Conservation (phyloP, 257 asterid genomes). For the Nicotiana noctiflora region DNA sequence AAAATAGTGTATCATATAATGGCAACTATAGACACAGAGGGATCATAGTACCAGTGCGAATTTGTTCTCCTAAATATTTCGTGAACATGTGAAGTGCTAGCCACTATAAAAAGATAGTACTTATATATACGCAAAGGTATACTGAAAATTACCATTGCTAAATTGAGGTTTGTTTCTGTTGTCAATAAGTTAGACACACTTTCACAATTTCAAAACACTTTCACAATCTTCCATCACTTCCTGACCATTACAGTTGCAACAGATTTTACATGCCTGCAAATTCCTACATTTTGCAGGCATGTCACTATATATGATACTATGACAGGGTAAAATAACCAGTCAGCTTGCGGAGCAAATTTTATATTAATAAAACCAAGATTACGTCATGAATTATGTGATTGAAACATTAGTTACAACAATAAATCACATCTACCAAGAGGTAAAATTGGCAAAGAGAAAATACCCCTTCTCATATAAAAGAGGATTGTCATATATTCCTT, state of each 20-base stretch:
- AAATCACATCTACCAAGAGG: slow-evolving; percentile 2
- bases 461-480: slow-evolving; percentile 95
- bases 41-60: background rate
- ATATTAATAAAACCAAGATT: background rate
- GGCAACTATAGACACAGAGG: background rate
- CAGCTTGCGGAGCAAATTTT: background rate
- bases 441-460: slow-evolving; percentile 15
- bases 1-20: background rate
- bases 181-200: background rate
- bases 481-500: slow-evolving; percentile 90
- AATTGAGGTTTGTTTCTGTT: background rate
- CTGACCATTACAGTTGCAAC: background rate
- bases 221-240: background rate
- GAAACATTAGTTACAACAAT: background rate
- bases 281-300: background rate
- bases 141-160: background rate
- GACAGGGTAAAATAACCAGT: background rate
- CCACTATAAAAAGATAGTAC: background rate
- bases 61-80: background rate
- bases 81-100: background rate
- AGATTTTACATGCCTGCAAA: background rate
- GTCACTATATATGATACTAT: background rate
- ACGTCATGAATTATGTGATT: background rate
- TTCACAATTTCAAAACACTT: background rate
- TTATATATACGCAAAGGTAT: background rate